Base-by-base conservation (phyloP, 108 stramenopile genomes). In the Skeletonema marinoi region DNA sequence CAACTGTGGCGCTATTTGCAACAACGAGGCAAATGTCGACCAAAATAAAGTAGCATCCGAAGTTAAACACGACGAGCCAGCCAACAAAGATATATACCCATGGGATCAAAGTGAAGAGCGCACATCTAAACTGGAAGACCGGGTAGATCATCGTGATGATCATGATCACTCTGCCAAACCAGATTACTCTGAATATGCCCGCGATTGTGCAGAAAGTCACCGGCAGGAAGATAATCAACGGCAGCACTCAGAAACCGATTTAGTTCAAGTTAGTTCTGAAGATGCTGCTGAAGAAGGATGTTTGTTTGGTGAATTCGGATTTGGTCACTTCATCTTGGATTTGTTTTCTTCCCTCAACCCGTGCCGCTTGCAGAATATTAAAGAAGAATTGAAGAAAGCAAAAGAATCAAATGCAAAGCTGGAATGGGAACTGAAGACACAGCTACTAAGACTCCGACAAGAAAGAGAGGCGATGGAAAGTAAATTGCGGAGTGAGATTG, bases 321-420 rank as follows among this genome's bases (percentile, higher is more conserved):
- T 88, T 88, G 63, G 67, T 82, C 7, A 78, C 73, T 62, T 74
- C 35, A 48, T 75, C 70, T 14, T 71, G 48, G 69, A 83, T 83
- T 56, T 59, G 6, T 59, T 51, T 17, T 54, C 58, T 60, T 68
- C 54, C 8, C 9, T 56, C 2, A 56, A 56, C 25, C 54, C 54
- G 9, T 25, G 5, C 25, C 54, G 25, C 25, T 25, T 21, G 9
- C 9, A 25, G 19, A 56, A 56, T 25, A 25, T 56, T 25, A 21
- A 25, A 25, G 1, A 56, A 7, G 54, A 56, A 56, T 25, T 56
- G n/a, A 8, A 7, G 54, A 56, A 25, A 56, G 54, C 54, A 56
- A 56, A 56, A 56, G 54, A 56, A 56, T 29, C 54, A 5, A 56
- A 56, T 56, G 6, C 54, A 25, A 29, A 56, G 54, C 54, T 56